Conservation (phyloP, 1,284 basidiomycete species). For the Austroboletus rostrupii region DNA sequence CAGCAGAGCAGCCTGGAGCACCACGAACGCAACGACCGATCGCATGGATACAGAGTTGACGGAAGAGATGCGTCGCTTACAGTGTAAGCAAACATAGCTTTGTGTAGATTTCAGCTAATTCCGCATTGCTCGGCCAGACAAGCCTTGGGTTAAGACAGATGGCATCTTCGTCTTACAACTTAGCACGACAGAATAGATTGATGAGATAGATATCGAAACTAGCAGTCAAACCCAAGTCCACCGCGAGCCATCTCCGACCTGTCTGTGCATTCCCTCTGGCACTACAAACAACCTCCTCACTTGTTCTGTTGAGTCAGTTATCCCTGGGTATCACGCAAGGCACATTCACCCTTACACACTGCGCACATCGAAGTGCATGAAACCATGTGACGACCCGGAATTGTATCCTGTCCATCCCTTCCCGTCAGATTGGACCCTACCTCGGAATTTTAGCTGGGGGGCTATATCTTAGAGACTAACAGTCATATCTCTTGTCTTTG, state of each 20-base stretch:
- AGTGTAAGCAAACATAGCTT: no score
- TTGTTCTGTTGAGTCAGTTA: background rate
- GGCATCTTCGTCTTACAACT: no score
- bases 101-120: no score
- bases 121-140: no score
- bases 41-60: background rate
- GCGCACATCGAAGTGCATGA: background rate
- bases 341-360: background rate
- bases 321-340: background rate
- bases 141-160: no score
- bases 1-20: background rate
- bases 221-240: background rate
- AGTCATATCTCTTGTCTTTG: background rate
- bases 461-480: no score
- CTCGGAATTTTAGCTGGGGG: no score
- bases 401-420: background rate
- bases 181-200: no score
- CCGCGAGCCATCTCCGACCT: background rate
- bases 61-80: no score
- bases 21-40: background rate
- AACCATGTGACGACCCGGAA: background rate
- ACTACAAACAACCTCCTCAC: background rate
- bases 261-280: background rate
- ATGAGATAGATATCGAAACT: no score
- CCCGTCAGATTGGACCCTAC: background rate